phyloP scores from a whole-genome alignment of 768 basidiomycete species.

The Serpula lacrymans region DNA sequence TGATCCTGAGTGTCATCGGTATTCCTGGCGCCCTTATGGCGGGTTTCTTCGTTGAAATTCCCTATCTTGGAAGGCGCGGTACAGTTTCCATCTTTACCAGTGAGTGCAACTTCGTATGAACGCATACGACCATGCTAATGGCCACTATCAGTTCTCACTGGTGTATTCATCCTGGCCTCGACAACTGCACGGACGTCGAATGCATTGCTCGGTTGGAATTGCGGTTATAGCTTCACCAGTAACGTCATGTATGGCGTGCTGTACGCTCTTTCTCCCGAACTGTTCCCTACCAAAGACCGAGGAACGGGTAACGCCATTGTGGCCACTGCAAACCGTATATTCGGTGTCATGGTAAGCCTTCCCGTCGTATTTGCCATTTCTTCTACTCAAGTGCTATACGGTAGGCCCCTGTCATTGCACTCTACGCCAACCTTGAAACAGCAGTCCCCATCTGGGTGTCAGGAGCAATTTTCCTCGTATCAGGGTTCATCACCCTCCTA shows the following conservation, averaged over 20 bases:
- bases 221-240: slow-evolving; percentile 52
- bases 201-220: slow-evolving; percentile 55
- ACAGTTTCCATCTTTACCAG: slow-evolving; percentile 50
- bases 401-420: slow-evolving; percentile 47
- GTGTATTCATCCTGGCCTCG: slow-evolving; percentile 53
- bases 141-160: slow-evolving; percentile 41
- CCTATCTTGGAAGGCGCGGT: slow-evolving; percentile 49
- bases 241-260: slow-evolving; percentile 57
- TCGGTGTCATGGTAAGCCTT: slow-evolving; percentile 52
- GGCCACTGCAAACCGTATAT: slow-evolving; percentile 50
- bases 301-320: slow-evolving; percentile 58
- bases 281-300: slow-evolving; percentile 51
- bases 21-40: slow-evolving; percentile 56
- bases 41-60: slow-evolving; percentile 51
- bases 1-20: slow-evolving; percentile 55
- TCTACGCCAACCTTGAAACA: slow-evolving; percentile 45
- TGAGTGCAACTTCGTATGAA: slow-evolving; percentile 15
- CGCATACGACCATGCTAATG: neutral
- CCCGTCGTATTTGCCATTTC: slow-evolving; percentile 3
- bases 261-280: slow-evolving; percentile 42
- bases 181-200: slow-evolving; percentile 54
- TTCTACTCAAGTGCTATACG: neutral
- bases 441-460: slow-evolving; percentile 54
- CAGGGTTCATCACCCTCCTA: slow-evolving; percentile 45
- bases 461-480: slow-evolving; percentile 48